These are phyloP conservation scores for Solioccasus polychromus DNA, from an alignment of 768 basidiomycete genomes.

Conservation along the genomic window DNA sequence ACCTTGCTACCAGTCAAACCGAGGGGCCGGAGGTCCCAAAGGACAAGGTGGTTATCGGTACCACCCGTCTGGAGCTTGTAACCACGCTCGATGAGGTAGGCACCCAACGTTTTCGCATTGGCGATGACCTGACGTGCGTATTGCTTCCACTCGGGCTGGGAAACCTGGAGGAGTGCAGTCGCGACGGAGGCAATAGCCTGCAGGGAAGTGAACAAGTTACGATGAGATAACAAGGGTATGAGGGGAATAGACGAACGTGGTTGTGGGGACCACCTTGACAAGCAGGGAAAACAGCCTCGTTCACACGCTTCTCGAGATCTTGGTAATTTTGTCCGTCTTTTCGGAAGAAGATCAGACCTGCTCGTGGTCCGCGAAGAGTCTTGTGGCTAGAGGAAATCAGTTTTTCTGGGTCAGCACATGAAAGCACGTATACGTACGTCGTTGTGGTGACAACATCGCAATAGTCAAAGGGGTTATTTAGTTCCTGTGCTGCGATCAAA, in stretches of 20 bases:
- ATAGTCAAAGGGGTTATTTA: constrained; percentile 89
- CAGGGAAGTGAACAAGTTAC: background rate
- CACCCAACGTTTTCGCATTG: constrained; percentile 79
- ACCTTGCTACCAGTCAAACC: constrained; percentile 97
- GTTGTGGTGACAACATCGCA: constrained; percentile 99
- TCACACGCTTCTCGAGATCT: constrained; percentile 95
- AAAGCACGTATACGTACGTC: constrained; percentile 52
- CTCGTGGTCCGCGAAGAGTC: constrained; percentile 96
- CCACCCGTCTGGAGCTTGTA: constrained; percentile 98
- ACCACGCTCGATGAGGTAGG: constrained; percentile 67
- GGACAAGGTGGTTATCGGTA: constrained; percentile 95
- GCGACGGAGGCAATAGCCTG: constrained; percentile 95
- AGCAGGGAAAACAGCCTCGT: constrained; percentile 98
- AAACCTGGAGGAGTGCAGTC: constrained; percentile 86
- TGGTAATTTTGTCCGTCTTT: constrained; percentile 78
- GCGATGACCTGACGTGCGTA: constrained; percentile 95
- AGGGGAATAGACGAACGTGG: constrained; percentile 55
- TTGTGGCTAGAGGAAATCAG: constrained; percentile 64
- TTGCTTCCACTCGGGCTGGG: constrained; percentile 82
- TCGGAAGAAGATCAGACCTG: constrained; percentile 97
- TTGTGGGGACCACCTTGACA: constrained; percentile 99
- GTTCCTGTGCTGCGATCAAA: constrained; percentile 87
- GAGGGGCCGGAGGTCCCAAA: constrained; percentile 96
- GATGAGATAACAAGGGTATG: background rate
- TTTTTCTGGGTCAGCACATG: background rate